phyloP scores from a whole-genome alignment of 2,329 filamentous ascomycete species.

The Talaromyces piceae region DNA sequence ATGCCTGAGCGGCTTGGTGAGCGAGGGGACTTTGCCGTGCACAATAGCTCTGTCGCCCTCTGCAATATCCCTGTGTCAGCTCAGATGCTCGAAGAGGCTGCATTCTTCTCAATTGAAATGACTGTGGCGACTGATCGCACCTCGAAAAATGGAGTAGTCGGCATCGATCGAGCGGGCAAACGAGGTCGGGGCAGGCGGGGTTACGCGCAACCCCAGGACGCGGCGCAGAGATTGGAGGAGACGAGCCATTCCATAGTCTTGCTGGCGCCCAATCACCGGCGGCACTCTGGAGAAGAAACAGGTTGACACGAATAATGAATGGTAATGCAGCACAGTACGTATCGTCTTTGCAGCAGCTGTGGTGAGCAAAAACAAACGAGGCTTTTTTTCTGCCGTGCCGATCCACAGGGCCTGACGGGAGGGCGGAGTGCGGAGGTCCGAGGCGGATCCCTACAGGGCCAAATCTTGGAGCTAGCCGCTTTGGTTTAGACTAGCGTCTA shows the following conservation, averaged over 20 bases:
- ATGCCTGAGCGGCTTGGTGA: conserved; percentile 36
- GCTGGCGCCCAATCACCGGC: not conserved
- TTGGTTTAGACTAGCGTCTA: too few species aligned
- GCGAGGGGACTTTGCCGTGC: conserved; percentile 29
- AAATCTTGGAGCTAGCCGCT: too few species aligned
- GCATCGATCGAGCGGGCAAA: conserved; percentile 27
- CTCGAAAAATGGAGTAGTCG: conserved; percentile 32
- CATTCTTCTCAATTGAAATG: not conserved
- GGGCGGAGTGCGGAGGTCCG: not conserved
- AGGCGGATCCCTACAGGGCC: too few species aligned
- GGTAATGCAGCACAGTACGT: too few species aligned
- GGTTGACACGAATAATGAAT: too few species aligned
- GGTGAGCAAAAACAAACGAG: too few species aligned
- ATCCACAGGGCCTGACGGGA: not conserved
- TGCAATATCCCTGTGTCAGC: conserved; percentile 11
- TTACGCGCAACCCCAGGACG: conserved; percentile 18
- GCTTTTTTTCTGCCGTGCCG: not conserved
- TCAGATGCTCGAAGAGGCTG: not conserved
- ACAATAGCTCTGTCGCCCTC: conserved; percentile 40
- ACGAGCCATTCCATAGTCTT: conserved; percentile 28
- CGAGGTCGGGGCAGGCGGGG: conserved; percentile 1
- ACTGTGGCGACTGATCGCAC: conserved; percentile 14
- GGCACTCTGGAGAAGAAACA: too few species aligned
- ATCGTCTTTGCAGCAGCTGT: too few species aligned
- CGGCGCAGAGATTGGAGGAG: conserved; percentile 26